These are phyloP conservation scores for Hanseniaspora clermontiae DNA, from an alignment of 805 yeast genomes.

Conservation along the genomic window DNA sequence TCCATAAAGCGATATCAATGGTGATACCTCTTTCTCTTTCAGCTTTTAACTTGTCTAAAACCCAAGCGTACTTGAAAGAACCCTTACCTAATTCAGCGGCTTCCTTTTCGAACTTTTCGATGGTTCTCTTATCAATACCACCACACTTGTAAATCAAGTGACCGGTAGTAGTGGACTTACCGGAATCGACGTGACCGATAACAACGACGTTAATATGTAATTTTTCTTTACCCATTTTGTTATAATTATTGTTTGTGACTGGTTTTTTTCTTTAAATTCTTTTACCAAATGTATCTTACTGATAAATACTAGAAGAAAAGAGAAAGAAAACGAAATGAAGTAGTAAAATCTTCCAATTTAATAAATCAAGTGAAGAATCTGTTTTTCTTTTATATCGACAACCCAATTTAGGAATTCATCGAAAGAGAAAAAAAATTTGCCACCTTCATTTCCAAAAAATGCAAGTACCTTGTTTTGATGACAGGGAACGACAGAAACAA, in stretches of 20 bases:
- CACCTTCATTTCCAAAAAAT: background rate
- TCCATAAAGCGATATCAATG: constrained; percentile 84
- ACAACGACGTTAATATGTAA: constrained; percentile 99
- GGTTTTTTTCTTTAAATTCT: background rate
- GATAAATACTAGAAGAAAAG: too few species aligned
- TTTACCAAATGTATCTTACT: too few species aligned
- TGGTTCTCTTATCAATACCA: constrained; percentile 98
- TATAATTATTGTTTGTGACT: constrained; percentile 16
- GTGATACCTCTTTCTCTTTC: constrained; percentile 97
- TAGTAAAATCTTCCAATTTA: too few species aligned
- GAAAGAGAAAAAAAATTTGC: background rate
- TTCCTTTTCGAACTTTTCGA: constrained; percentile 95
- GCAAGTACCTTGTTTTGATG: background rate
- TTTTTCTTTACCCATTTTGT: constrained; percentile 79
- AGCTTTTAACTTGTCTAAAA: constrained; percentile 87
- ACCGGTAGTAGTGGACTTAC: constrained; percentile 98
- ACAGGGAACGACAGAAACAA: background rate
- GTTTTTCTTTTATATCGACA: constrained; percentile 1
- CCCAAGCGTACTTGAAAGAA: constrained; percentile 97
- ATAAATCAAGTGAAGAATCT: too few species aligned
- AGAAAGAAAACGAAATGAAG: too few species aligned
- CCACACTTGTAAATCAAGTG: constrained; percentile 99
- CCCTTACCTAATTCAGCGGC: constrained; percentile 96
- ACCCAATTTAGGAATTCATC: background rate
- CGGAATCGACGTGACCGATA: constrained; percentile 99